Conservation (phyloP, 257 asterid species). For the Salvia rosmarinus region DNA sequence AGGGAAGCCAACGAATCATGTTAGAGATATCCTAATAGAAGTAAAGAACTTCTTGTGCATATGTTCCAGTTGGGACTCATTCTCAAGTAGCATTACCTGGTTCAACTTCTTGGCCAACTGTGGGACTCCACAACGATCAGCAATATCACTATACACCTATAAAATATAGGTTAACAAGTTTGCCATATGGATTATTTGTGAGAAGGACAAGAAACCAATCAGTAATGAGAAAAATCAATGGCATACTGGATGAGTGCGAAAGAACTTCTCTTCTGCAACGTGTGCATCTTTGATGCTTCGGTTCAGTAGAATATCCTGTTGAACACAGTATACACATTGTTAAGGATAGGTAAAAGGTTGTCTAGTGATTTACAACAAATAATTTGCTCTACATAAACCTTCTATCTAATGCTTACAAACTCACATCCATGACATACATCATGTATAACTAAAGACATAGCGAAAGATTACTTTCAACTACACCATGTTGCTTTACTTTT, state of each 20-base stretch:
- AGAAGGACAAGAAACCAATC: conserved; percentile 30
- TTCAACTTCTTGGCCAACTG: conserved; percentile 98
- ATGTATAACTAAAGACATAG: no score
- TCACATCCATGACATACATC: not conserved
- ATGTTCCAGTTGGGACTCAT: conserved; percentile 8
- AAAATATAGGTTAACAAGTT: conserved; percentile 22
- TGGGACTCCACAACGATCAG: conserved; percentile 92
- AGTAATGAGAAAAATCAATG: conserved; percentile 22
- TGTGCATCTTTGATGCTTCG: conserved; percentile 91
- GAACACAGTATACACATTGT: conserved; percentile 21
- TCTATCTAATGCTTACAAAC: not conserved
- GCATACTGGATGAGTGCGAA: conserved; percentile 79
- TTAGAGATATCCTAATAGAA: not conserved
- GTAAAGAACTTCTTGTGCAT: not conserved
- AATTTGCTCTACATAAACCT: conserved; percentile 7
- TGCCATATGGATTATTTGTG: conserved; percentile 5
- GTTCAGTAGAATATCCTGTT: conserved; percentile 76
- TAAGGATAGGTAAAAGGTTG: not conserved
- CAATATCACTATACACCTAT: conserved; percentile 83
- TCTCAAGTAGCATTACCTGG: conserved; percentile 49
- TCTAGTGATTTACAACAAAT: conserved; percentile 9
- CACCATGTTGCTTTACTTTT: no score
- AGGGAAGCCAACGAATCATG: not conserved
- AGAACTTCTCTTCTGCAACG: conserved; percentile 88
- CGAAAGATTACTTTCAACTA: no score